Base-by-base conservation (phyloP, 1,139 yeast species). In the Protomyces pachydermus region DNA sequence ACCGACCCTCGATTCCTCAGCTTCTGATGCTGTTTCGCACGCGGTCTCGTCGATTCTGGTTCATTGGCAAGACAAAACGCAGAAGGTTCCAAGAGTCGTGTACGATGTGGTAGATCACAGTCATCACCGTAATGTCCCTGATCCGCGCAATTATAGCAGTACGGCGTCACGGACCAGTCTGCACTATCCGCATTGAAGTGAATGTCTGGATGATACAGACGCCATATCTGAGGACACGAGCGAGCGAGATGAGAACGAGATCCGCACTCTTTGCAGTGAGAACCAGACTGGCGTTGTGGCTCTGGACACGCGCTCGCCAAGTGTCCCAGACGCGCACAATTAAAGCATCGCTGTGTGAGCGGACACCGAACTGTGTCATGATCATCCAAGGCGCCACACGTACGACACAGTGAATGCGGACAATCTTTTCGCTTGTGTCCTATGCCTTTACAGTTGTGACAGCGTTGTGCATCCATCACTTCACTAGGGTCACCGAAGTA, bases 131-230 rank as follows among this genome's bases (percentile, higher is more conserved):
- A 65, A 34, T 65, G 66, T 14, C 61, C 61, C 53, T 35, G 52
- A 18, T 48, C 64, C 3, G 66, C 66, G 20, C 66, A 65, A 32
- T 65, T 65, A 46, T 65, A 65, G 55, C 66, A 65, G 45, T 56
- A 65, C 35, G 60, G 53, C 4, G 42, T 37, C 37, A 54, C 56
- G 9, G 32, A 25, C 60, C 56, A 62, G 18, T 46, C 61, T 32
- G 54, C 53, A 37, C 16, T 6, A 6, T 55, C 54, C 20, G 56
- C 42, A 35, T 62, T 28, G 16, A 55, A 54, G 14, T 14, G 52
- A 18, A 54, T 35, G 34, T 55, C 53, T 6, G 62, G 62, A 16
- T 34, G 56, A 54, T 65, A 65, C 10, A 56, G 52, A 32, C 66
- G 53, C 66, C 66, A 65, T 23, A 65, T 62, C 35, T 55, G 61